Percentiles rank a stretch among this genome's conserved stretches.
These are phyloP conservation scores for Wickerhamiella pararugosa DNA, from an alignment of 1,139 yeast species.

Conservation along the genomic window DNA sequence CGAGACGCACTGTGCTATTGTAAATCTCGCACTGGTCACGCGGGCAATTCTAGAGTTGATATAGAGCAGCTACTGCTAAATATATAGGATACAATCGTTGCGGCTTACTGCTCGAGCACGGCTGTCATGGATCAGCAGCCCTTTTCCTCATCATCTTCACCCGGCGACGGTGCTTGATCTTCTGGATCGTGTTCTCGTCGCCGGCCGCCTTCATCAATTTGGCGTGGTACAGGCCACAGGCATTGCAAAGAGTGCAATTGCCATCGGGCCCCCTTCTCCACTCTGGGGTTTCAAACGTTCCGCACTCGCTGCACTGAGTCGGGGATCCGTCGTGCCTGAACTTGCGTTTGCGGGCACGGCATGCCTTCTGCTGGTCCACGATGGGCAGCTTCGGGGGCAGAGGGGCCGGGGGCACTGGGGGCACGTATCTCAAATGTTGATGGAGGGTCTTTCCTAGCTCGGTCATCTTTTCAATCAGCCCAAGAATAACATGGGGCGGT, in stretches of 20 bases:
- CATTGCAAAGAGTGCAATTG: slow-evolving; percentile 70
- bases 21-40: no score
- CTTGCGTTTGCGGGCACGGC: no score
- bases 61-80: not conserved
- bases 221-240: slow-evolving; percentile 77
- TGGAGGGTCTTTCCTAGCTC: no score
- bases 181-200: slow-evolving; percentile 42
- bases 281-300: slow-evolving; percentile 74
- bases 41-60: not conserved
- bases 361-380: not conserved
- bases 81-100: not conserved
- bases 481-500: no score
- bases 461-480: no score
- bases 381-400: no score
- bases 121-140: not conserved
- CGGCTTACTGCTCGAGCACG: not conserved
- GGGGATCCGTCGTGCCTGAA: no score
- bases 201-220: slow-evolving; percentile 56
- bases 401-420: no score
- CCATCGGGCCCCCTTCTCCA: slow-evolving; percentile 90
- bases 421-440: no score
- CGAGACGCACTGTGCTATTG: no score
- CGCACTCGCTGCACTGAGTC: slow-evolving; percentile 46
- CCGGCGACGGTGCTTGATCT: slow-evolving; percentile 22
- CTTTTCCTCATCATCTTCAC: not conserved